A percentile compares a stretch with the other conserved stretches of the same genome.
These are phyloP conservation scores for Komagataella kurtzmanii DNA, from an alignment of 805 yeast genomes.

Conservation along the genomic window DNA sequence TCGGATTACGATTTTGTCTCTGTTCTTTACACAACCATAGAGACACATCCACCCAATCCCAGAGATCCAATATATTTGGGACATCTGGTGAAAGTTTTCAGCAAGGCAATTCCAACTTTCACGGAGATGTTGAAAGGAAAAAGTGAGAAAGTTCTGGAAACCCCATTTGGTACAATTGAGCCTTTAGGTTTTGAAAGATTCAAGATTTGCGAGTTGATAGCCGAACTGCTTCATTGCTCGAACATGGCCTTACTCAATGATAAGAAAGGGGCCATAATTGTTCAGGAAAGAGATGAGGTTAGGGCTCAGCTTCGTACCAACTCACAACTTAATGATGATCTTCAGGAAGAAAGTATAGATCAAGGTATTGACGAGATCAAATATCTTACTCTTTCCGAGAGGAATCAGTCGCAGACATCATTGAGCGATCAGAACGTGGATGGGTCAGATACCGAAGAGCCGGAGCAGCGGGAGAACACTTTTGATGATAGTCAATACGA, in stretches of 20 bases:
- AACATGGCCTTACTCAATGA: slow-evolving; percentile 89
- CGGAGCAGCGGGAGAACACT: slow-evolving; percentile 1
- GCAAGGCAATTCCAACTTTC: slow-evolving; percentile 61
- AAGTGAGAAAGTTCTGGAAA: slow-evolving; percentile 27
- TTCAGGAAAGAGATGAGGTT: slow-evolving; percentile 49
- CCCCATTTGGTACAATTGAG: slow-evolving; percentile 54
- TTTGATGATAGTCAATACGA: slow-evolving; percentile 3
- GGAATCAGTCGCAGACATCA: neutral
- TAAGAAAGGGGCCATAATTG: slow-evolving; percentile 52
- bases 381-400: slow-evolving; percentile 1
- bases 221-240: slow-evolving; percentile 93
- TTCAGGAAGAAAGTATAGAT: slow-evolving; percentile 33
- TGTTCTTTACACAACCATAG: slow-evolving; percentile 67
- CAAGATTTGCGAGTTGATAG: slow-evolving; percentile 82
- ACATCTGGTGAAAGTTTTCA: slow-evolving; percentile 63
- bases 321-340: neutral
- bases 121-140: slow-evolving; percentile 39
- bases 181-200: slow-evolving; percentile 87
- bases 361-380: slow-evolving; percentile 17
- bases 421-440: slow-evolving; percentile 17
- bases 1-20: slow-evolving; percentile 90
- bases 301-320: neutral
- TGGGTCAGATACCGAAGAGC: slow-evolving; percentile 3
- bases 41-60: slow-evolving; percentile 84
- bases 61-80: slow-evolving; percentile 92